Evolutionary conservation across 257 asterid species (phyloP).

Genomic region (Scutellaria barbata): DNA sequence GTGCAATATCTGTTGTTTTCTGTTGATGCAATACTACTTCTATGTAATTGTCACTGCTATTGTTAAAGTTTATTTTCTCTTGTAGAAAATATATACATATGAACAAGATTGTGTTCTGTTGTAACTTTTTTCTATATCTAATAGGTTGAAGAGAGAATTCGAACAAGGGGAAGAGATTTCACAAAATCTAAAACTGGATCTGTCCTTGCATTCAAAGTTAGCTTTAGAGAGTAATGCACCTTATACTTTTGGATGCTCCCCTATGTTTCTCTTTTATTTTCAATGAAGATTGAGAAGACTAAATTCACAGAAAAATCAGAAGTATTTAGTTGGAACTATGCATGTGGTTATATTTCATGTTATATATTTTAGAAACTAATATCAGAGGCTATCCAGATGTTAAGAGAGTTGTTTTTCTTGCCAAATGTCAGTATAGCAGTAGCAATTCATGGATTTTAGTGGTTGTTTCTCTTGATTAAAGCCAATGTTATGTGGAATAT

Average conservation of each 20-base stretch:
- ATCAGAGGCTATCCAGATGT: neutral
- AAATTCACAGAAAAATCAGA: neutral
- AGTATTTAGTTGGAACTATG: neutral
- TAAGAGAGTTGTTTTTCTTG: neutral
- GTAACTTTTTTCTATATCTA: conserved; percentile 29
- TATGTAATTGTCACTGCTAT: neutral
- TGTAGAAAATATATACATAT: conserved; percentile 3
- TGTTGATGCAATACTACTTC: conserved; percentile 3
- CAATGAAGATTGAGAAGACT: conserved; percentile 1
- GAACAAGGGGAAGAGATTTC: conserved; percentile 71
- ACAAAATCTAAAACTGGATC: conserved; percentile 93
- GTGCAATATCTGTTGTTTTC: neutral
- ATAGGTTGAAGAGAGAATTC: conserved; percentile 96
- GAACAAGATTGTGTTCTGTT: neutral
- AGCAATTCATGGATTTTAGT: neutral
- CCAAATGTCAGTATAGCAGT: conserved; percentile 9
- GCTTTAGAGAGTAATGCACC: conserved; percentile 90
- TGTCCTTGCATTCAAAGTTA: conserved; percentile 94
- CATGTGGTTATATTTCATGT: neutral
- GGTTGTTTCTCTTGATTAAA: conserved; percentile 11
- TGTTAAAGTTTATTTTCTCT: neutral
- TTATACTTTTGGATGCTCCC: conserved; percentile 33
- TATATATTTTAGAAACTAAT: neutral
- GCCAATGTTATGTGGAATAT: neutral
- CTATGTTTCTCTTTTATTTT: conserved; percentile 24